Percentiles rank a stretch among this genome's conserved stretches.
phyloP scores from a whole-genome alignment of 176 grass and related monocot species.

The Hyparrhenia diplandra region DNA sequence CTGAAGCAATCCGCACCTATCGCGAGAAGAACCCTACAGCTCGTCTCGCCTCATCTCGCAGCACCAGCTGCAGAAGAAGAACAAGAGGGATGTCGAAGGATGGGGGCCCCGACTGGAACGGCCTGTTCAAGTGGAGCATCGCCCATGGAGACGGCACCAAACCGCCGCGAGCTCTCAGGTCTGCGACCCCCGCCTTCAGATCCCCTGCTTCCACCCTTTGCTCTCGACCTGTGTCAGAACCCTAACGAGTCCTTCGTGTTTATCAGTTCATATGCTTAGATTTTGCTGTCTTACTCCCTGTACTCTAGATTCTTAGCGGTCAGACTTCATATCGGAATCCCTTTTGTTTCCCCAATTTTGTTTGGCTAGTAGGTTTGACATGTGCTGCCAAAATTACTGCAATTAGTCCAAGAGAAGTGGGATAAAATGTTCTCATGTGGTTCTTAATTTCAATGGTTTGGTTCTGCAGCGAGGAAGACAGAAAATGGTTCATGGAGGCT shows the following conservation, averaged over 20 bases:
- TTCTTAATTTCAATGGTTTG: neutral
- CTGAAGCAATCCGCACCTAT: neutral
- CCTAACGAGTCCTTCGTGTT: neutral
- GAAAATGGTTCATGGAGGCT: conserved; percentile 90
- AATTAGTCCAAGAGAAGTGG: neutral
- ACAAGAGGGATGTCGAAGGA: conserved; percentile 49
- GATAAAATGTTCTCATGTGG: neutral
- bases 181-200: neutral
- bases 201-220: neutral
- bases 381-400: neutral
- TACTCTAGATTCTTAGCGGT: neutral
- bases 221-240: neutral
- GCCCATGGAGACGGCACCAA: conserved; percentile 74
- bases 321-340: neutral
- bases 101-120: conserved; percentile 83
- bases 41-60: neutral
- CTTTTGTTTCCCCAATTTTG: neutral
- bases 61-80: neutral
- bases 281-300: neutral
- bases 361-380: neutral
- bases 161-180: conserved; percentile 51
- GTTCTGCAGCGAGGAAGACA: conserved; percentile 65
- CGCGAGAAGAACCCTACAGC: neutral
- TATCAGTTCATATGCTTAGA: neutral
- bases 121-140: conserved; percentile 96